Evolutionary conservation across 2,329 filamentous ascomycete species (phyloP).

Genomic region (Exophiala bonariae): DNA sequence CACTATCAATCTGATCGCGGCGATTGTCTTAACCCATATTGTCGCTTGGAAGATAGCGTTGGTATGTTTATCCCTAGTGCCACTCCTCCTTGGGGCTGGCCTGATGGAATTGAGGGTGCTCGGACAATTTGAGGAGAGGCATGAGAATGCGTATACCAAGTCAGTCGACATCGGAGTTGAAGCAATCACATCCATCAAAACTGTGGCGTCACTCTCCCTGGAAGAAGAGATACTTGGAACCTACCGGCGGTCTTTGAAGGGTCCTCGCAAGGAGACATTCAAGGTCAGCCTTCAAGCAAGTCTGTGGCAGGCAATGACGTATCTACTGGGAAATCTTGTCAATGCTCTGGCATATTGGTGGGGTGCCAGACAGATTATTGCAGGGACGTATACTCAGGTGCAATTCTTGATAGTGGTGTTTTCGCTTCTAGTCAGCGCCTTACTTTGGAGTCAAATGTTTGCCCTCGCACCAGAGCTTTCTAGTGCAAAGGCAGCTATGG

Average conservation of each 20-base stretch:
- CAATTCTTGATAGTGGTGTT: slow-evolving; percentile 73
- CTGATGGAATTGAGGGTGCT: slow-evolving; percentile 58
- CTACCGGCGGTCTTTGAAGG: slow-evolving; percentile 46
- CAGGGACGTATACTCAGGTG: slow-evolving; percentile 65
- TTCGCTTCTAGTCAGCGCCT: slow-evolving; percentile 69
- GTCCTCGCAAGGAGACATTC: slow-evolving; percentile 50
- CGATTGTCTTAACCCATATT: slow-evolving; percentile 68
- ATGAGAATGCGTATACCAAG: slow-evolving; percentile 51
- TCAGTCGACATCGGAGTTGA: slow-evolving; percentile 54
- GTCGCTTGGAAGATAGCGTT: slow-evolving; percentile 76
- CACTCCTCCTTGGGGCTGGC: slow-evolving; percentile 67
- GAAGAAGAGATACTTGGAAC: slow-evolving; percentile 50
- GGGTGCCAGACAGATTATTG: slow-evolving; percentile 69
- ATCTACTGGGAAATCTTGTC: slow-evolving; percentile 60
- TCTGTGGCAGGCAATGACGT: slow-evolving; percentile 46
- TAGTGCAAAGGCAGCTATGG: slow-evolving; percentile 62
- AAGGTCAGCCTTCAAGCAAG: slow-evolving; percentile 47
- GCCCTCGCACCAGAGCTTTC: slow-evolving; percentile 74
- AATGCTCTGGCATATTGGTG: slow-evolving; percentile 80
- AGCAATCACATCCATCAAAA: slow-evolving; percentile 53
- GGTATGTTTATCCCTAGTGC: slow-evolving; percentile 68
- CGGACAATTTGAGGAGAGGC: slow-evolving; percentile 57
- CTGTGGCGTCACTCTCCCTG: slow-evolving; percentile 51
- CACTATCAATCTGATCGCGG: slow-evolving; percentile 67
- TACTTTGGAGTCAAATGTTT: slow-evolving; percentile 74